Percentiles rank a stretch among this genome's conserved stretches.
Conservation (phyloP, 1,284 basidiomycete species). For the Meira nashicola region DNA sequence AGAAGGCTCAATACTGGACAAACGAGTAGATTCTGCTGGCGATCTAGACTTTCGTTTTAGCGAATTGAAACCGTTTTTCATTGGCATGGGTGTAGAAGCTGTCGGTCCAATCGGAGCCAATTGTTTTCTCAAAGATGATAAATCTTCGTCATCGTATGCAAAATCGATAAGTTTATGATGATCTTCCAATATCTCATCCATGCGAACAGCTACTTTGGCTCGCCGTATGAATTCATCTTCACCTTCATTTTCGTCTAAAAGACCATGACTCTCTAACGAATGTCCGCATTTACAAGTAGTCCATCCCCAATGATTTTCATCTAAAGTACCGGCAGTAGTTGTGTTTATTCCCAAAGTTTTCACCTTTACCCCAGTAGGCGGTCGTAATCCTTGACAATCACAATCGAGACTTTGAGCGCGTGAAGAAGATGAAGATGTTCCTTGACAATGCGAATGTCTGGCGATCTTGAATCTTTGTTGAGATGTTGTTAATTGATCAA, state of each 20-base stretch:
- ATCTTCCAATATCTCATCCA: constrained; percentile 81
- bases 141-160: constrained; percentile 66
- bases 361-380: neutral
- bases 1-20: constrained; percentile 10
- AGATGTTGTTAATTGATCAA: neutral
- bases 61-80: constrained; percentile 73
- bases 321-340: neutral
- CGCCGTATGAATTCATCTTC: constrained; percentile 58
- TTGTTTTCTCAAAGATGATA: constrained; percentile 64
- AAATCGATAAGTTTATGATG: constrained; percentile 71
- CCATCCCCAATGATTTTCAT: neutral
- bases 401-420: neutral
- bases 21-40: constrained; percentile 3
- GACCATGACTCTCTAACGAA: constrained; percentile 65
- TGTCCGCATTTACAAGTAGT: constrained; percentile 63
- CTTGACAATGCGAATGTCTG: constrained; percentile 2
- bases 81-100: constrained; percentile 60
- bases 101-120: constrained; percentile 25
- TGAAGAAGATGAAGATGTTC: neutral
- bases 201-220: constrained; percentile 69
- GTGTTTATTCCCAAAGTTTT: neutral
- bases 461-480: neutral
- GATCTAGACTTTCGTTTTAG: constrained; percentile 53
- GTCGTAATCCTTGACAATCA: neutral
- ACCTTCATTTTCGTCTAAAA: constrained; percentile 54